Base-by-base conservation (phyloP, 2,329 filamentous ascomycete genomes). In the Hypoxylon sp. region DNA sequence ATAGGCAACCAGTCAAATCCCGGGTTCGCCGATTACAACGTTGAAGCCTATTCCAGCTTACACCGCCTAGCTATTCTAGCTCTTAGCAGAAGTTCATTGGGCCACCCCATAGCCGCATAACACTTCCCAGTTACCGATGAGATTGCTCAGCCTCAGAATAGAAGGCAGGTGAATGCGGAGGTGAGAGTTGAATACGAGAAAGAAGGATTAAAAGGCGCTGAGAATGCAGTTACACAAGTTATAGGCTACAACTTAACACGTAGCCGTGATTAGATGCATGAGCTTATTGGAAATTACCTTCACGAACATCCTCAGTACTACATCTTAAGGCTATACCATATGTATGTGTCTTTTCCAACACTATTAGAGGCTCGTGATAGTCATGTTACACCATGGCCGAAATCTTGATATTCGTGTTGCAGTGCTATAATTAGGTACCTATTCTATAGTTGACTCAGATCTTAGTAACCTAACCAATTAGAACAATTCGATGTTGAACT, bases 1-100 rank as follows among this genome's bases (percentile, higher is more conserved):
- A 47, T 29, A 50, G 46, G 21, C 46, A 50, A 48, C 17, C 17
- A 44, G 39, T 44, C 39, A 21, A 44, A 27, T 27, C 21, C 46
- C 46, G 46, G 27, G 13, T 50, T 50, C 46, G 46, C 46, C 46
- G 46, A 50, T 50, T 50, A 50, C 21, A 44, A 44, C 13, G 15
- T 15, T 37, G 6, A 15, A 19, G 39, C 7, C 17, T 21, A 44
- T 44, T 44, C 39, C 17, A 21, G 39, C 39, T 44, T 17, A 44
- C 39, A 44, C 39, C 39, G 39, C 39, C 17, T 42, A n/a, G 15
- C 7, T n/a, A 19, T 42, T 19, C 39, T 42, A 42, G 7, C 39
- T 42, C 39, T 7, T 42, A 42, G 17, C 8, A 42, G 39, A 44
- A 19, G 17, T 44, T 11, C 2, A 17, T 21, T 19, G 39, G 21